A percentile compares a stretch with the other conserved stretches of the same genome.
Conservation (phyloP, 495 filamentous ascomycete genomes). For the Aspergillus carlsbadensis region DNA sequence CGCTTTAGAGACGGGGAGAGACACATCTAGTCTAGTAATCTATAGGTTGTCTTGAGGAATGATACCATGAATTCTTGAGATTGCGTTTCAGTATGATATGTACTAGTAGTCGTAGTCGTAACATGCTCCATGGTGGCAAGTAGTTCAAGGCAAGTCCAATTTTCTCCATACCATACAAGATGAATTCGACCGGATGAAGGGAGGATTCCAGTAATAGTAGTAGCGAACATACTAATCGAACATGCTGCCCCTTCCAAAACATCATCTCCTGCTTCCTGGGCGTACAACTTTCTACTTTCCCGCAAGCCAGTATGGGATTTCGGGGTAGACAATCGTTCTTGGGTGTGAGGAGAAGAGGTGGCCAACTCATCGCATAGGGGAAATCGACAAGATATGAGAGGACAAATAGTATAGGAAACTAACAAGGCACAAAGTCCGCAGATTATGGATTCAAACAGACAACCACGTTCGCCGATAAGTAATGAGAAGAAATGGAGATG, state of each 20-base stretch:
- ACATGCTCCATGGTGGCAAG: background rate
- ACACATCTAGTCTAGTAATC: too few species aligned
- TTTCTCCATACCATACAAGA: slow-evolving; percentile 33
- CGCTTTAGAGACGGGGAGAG: too few species aligned
- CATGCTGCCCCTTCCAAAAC: background rate
- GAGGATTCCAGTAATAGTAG: slow-evolving; percentile 16
- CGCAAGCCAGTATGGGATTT: slow-evolving; percentile 16
- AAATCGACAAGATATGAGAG: slow-evolving; percentile 16
- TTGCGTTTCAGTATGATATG: too few species aligned
- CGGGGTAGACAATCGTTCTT: slow-evolving; percentile 9
- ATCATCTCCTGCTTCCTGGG: slow-evolving; percentile 18
- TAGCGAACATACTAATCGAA: too few species aligned
- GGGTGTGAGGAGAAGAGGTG: slow-evolving; percentile 5
- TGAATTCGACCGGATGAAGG: slow-evolving; percentile 19
- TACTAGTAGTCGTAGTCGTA: too few species aligned
- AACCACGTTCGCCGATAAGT: slow-evolving; percentile 29
- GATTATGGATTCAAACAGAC: slow-evolving; percentile 22
- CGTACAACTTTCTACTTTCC: slow-evolving; percentile 14
- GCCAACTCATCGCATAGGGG: slow-evolving; percentile 17
- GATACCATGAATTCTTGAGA: too few species aligned
- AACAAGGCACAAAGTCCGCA: slow-evolving; percentile 24
- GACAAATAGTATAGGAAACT: slow-evolving; percentile 13
- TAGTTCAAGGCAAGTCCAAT: slow-evolving; percentile 17
- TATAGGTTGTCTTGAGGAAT: too few species aligned
- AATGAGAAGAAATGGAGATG: slow-evolving; percentile 24